Evolutionary conservation across 805 yeast species (phyloP), one percentile per base, ranked within the genome.

Genomic region (Starmerella lactis-condensi): DNA sequence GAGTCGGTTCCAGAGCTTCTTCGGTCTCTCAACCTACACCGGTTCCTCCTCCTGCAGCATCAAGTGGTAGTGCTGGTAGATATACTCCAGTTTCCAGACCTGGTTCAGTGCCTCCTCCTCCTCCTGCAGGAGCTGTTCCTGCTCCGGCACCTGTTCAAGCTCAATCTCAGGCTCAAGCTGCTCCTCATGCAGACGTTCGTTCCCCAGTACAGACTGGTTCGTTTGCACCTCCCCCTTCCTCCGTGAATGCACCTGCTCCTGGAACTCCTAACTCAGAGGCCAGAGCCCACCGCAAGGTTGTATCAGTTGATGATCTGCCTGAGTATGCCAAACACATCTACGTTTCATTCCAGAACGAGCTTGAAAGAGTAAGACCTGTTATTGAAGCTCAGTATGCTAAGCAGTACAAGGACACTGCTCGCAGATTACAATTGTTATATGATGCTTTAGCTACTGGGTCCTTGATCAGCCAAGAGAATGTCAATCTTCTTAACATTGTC

Each of bases 391-490:
- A 69, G 49, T 79, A 67, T 46, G 52, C 64, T 17, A 74, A 69
- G 39, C 94, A 81, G 47, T 65, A 75, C 31, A 59, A 56, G 28
- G 96, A 85, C 51, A 71, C 91, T 48, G 85, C 73, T 43, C 75
- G 75, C 58, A 69, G 96, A 52, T 56, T 89, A 35, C 65, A 69
- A 39, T 65, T 79, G 31, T 59, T 89, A 39, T 81, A 65, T 50
- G 82, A 72, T 43, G 81, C 73, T 44, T 65, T 89, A 56, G 75
- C 75, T 50, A 75, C 72, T 43, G 68, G 66, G 33, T 85, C 75
- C 29, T 54, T 72, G 16, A 54, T 81, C 42, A 61, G 75, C 4
- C 59, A 55, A 13, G 69, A 60, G n/a, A 64, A 75, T 1, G 53
- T 75, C 22, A 57, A 50, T 4, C 62, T 63, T 23, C 59, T 89